These are phyloP conservation scores for Dactylorhiza incarnata DNA, from an alignment of 106 monocot species.

Conservation along the genomic window DNA sequence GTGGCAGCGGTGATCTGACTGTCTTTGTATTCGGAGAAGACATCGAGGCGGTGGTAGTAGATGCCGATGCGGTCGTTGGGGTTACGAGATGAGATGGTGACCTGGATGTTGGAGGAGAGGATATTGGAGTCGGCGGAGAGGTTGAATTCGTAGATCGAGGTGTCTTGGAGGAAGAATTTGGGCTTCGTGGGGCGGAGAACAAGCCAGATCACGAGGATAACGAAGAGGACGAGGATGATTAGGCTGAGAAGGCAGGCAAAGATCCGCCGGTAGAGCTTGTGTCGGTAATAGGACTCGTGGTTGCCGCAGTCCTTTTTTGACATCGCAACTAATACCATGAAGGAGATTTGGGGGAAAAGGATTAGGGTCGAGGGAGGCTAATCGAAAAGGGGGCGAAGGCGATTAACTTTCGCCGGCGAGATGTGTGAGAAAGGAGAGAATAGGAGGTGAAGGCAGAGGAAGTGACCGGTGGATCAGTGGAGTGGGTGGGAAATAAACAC, in stretches of 20 bases:
- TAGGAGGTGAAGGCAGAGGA: no score
- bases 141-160: constrained; percentile 29
- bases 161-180: constrained; percentile 43
- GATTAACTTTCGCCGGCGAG: no score
- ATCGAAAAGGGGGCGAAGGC: no score
- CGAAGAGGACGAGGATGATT: constrained; percentile 37
- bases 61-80: constrained; percentile 52
- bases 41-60: constrained; percentile 44
- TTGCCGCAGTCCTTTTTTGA: constrained; percentile 13
- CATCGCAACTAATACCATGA: not conserved
- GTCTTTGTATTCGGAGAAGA: constrained; percentile 44
- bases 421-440: no score
- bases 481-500: no score
- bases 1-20: constrained; percentile 39
- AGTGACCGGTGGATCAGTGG: no score
- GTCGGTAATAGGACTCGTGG: constrained; percentile 9
- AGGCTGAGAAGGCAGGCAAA: constrained; percentile 17
- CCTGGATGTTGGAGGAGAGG: constrained; percentile 22
- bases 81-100: constrained; percentile 44
- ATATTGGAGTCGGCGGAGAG: constrained; percentile 17
- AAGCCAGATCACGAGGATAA: constrained; percentile 53
- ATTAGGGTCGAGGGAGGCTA: no score
- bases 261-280: constrained; percentile 13
- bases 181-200: constrained; percentile 61
- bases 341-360: no score